Base-by-base conservation (phyloP, 2,329 filamentous ascomycete species). In the Juglanconis sp. region DNA sequence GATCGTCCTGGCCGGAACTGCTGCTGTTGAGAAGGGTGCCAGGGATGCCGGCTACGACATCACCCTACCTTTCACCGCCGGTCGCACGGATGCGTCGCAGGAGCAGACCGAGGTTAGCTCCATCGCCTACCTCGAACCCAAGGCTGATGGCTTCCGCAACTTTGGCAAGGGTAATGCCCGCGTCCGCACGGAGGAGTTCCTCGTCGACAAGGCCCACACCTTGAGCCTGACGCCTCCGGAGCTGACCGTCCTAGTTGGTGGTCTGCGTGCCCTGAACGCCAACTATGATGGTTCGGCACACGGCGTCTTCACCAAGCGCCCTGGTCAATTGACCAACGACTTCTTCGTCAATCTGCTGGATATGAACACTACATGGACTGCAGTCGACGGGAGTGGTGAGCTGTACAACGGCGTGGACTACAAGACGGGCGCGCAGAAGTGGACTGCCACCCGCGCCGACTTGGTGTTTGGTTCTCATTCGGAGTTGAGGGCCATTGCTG, bases 271-370 rank as follows among this genome's bases (percentile, higher is more conserved):
- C 1, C 76, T 91, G 56, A 83, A 84, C 71, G 77, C 82, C 70
- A 91, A 91, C 80, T 89, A 79, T 65, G 87, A 91, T 67, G 85
- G 85, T 42, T 89, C 87, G 0, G 71, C 77, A 17, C 73, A 83
- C 61, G 88, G 88, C 62, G 79, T 91, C 61, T 79, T 91, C 69
- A 91, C 89, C 60, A 80, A 80, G 67, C 79, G 77, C 11, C 85
- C 86, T 1, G 88, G 88, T 40, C 73, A 82, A 63, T 78, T 91
- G 67, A 88, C 85, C 69, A 90, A 88, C 73, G 88, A 91, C 76
- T 91, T 89, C 81, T 91, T 91, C 69, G 81, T 88, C 73, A 90
- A 91, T 76, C 78, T 91, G 3, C 81, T 91, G 32, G 87, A 90
- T 67, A 81, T 80, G 67, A 76, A 73, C 72, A 88, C 81, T 11